Evolutionary conservation across 768 basidiomycete species (phyloP), one percentile per base, ranked within the genome.

Genomic region (Kwoniella sp.): DNA sequence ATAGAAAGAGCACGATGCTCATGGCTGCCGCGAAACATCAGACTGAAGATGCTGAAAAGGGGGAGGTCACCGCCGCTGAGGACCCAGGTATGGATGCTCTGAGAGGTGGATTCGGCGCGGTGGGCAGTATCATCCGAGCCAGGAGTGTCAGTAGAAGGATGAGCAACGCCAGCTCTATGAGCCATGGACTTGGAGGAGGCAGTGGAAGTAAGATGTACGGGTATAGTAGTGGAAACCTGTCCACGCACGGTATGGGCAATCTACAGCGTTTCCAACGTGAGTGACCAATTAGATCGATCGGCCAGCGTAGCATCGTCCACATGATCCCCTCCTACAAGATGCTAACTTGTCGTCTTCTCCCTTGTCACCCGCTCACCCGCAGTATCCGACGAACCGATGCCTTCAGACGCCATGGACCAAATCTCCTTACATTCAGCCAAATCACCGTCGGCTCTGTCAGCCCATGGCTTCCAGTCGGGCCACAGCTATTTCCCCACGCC

Each of bases 81-180:
- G 92, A 98, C 69, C 94, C 95, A 0, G 94, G 94, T 2, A 90
- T 96, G 78, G 93, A 92, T 66, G 85, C 93, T 1, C 84, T 98
- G 0, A 86, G 96, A 19, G 94, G 95, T 17, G 89, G 89, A 1
- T 94, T 94, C 71, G 92, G 94, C 3, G 85, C 93, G 0, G 83
- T 97, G 47, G 94, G 96, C 19, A 92, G 90, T 76, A 89, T 98
- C 73, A 91, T 95, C 58, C 79, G 83, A 24, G 79, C 80, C 1
- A 65, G 80, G 17, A 76, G 73, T 44, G 68, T 70, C 7, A 58
- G 55, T 12, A 63, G 74, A 30, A 53, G 75, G 55, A 59, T 77
- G 67, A 72, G 68, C 25, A 74, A 49, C 40, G 69, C 72, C 40
- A 37, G 55, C 53, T 67, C 58, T 40, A 53, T 48, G 52, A 64